These are phyloP conservation scores for Isoetes engelmannii DNA, from an alignment of 83 land plant genomes.

Conservation along the genomic window DNA sequence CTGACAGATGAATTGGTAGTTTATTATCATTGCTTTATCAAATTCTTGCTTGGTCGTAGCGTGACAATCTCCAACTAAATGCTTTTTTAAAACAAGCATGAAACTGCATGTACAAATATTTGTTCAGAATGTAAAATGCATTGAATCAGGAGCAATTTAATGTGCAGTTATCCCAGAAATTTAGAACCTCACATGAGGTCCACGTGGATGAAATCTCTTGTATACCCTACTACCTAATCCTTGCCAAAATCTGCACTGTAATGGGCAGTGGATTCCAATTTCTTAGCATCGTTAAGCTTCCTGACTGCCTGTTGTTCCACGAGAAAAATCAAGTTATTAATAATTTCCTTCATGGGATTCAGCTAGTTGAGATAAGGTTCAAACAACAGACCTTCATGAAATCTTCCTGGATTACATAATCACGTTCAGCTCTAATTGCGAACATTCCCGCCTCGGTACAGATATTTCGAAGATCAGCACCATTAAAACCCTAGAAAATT, in stretches of 20 bases:
- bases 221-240: conserved; percentile 27
- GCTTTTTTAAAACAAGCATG: no score
- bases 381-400: conserved; percentile 64
- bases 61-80: no score
- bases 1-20: no score
- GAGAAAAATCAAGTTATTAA: not conserved
- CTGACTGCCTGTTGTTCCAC: conserved; percentile 59
- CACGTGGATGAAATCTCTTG: no score
- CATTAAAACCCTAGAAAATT: conserved; percentile 70
- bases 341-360: not conserved
- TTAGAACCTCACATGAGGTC: no score
- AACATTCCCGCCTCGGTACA: conserved; percentile 99
- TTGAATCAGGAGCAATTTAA: no score
- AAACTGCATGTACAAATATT: no score
- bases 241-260: conserved; percentile 92
- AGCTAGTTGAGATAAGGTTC: no score
- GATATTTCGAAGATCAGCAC: conserved; percentile 92
- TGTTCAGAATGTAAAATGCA: no score
- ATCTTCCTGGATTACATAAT: conserved; percentile 94
- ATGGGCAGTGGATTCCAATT: conserved; percentile 85
- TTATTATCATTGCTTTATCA: no score
- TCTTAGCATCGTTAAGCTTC: conserved; percentile 89
- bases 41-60: no score
- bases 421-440: conserved; percentile 91
- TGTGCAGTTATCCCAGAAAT: no score